Conservation (phyloP, 768 basidiomycete species). For the Hypsizygus marmoreus region DNA sequence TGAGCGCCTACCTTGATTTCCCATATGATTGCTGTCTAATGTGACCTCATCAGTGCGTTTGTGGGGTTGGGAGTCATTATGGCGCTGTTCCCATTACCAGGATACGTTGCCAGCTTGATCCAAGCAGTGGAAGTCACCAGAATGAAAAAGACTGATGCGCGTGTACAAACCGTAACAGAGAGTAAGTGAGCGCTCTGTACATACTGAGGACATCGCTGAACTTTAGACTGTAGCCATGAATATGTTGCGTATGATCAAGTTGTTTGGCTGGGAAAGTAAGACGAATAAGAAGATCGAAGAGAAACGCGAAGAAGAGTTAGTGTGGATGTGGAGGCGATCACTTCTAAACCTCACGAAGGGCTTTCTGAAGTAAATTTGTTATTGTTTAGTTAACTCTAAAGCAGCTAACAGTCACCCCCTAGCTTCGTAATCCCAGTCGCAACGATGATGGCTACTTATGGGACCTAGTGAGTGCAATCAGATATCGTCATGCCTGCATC, state of each 20-base stretch:
- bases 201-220: constrained; percentile 2
- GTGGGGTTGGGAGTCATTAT: constrained; percentile 56
- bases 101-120: constrained; percentile 46
- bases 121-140: constrained; percentile 47
- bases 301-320: constrained; percentile 62
- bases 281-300: constrained; percentile 52
- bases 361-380: no score
- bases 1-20: constrained; percentile 13
- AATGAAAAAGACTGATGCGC: constrained; percentile 54
- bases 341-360: no score
- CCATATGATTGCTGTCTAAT: background rate
- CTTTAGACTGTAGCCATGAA: constrained; percentile 45
- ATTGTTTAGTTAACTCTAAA: no score
- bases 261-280: constrained; percentile 67
- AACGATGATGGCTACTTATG: constrained; percentile 68
- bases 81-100: constrained; percentile 55
- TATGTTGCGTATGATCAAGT: constrained; percentile 66
- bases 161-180: constrained; percentile 63
- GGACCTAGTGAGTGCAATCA: constrained; percentile 53
- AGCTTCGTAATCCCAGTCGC: constrained; percentile 62
- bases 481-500: no score
- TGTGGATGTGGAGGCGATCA: constrained; percentile 51
- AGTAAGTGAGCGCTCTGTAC: constrained; percentile 31
- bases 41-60: constrained; percentile 41
- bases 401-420: no score